These are phyloP conservation scores for Mallotus japonicus DNA, from an alignment of 441 rosid genomes.

Conservation along the genomic window DNA sequence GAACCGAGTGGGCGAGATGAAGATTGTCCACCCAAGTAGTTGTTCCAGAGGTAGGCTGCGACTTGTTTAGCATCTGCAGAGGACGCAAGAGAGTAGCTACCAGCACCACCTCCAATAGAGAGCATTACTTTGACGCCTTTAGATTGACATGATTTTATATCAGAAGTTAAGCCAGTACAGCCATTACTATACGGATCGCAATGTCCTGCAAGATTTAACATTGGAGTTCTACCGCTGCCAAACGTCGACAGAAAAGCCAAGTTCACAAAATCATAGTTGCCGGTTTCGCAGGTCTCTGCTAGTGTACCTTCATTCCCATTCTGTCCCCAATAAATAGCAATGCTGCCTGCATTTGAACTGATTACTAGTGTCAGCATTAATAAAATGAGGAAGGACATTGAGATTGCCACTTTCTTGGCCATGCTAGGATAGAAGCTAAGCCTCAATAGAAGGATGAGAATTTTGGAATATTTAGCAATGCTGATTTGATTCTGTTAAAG, in stretches of 20 bases:
- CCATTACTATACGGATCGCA: neutral
- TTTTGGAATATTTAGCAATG: too few relatives aligned
- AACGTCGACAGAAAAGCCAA: neutral
- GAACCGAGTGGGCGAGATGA: neutral
- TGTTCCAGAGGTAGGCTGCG: neutral
- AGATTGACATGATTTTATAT: neutral
- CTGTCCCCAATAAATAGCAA: neutral
- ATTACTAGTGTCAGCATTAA: neutral
- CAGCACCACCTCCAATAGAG: slow-evolving; percentile 3
- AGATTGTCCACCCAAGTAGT: neutral
- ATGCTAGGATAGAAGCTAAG: neutral
- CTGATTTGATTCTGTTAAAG: neutral
- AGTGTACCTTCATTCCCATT: too few relatives aligned
- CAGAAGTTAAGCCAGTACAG: neutral
- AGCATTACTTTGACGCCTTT: neutral
- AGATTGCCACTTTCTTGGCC: neutral
- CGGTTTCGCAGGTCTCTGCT: too few relatives aligned
- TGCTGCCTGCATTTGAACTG: neutral
- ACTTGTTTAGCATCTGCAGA: neutral
- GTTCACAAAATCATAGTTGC: neutral
- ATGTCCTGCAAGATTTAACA: neutral
- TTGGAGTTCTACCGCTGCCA: neutral
- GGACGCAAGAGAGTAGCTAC: neutral
- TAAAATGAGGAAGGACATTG: neutral
- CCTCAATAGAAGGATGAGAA: too few relatives aligned